These are phyloP conservation scores for Phaffomyces antillensis DNA, from an alignment of 805 yeast genomes.

Conservation along the genomic window DNA sequence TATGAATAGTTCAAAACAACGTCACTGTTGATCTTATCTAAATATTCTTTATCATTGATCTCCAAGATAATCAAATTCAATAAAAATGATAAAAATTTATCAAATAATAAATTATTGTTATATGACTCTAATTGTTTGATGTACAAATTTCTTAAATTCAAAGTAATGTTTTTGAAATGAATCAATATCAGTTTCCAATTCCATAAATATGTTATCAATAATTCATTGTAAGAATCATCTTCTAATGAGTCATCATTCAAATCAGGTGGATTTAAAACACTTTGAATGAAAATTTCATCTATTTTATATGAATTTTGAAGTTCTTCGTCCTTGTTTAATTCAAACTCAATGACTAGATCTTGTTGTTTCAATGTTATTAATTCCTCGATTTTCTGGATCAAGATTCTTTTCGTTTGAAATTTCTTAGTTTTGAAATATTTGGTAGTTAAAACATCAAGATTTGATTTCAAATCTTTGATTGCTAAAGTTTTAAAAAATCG, in stretches of 20 bases:
- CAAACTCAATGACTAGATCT: constrained; percentile 54
- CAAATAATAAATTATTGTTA: constrained; percentile 33
- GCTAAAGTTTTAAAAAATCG: constrained; percentile 28
- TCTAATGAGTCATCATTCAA: constrained; percentile 29
- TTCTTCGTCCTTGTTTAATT: constrained; percentile 34
- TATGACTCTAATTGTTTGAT: constrained; percentile 43
- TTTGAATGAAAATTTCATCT: constrained; percentile 30
- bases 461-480: constrained; percentile 24
- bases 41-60: constrained; percentile 19
- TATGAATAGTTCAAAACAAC: constrained; percentile 19
- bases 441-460: constrained; percentile 30
- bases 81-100: constrained; percentile 43
- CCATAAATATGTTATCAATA: constrained; percentile 45
- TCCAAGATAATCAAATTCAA: constrained; percentile 45
- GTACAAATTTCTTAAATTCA: constrained; percentile 54
- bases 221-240: constrained; percentile 28
- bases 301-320: constrained; percentile 20
- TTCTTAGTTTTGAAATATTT: constrained; percentile 23
- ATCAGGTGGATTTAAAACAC: constrained; percentile 24
- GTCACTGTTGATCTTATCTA: constrained; percentile 7
- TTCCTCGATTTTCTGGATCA: constrained; percentile 31
- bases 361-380: constrained; percentile 45
- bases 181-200: constrained; percentile 59
- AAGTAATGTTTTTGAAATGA: constrained; percentile 59
- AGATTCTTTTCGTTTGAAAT: constrained; percentile 37